These are phyloP conservation scores for Bruguiera sexangula DNA, from an alignment of 345 rosid genomes.

Conservation along the genomic window DNA sequence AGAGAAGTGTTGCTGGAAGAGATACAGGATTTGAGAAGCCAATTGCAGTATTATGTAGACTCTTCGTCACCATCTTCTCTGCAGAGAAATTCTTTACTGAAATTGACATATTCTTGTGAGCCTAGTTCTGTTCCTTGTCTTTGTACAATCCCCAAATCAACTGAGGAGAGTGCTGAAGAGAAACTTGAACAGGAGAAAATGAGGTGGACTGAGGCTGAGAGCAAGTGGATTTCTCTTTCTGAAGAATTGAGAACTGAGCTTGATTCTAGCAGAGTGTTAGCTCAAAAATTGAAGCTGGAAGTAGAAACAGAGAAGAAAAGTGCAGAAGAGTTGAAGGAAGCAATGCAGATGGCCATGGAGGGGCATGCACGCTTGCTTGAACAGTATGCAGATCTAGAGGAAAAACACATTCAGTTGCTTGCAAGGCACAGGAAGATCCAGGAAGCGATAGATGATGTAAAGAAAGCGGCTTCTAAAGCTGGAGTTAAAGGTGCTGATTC, in stretches of 20 bases:
- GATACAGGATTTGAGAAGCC: slow-evolving; percentile 81
- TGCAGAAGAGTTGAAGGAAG: slow-evolving; percentile 76
- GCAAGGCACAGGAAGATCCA: slow-evolving; percentile 86
- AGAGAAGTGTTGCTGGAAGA: slow-evolving; percentile 89
- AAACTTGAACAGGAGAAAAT: slow-evolving; percentile 60
- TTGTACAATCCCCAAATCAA: slow-evolving; percentile 52
- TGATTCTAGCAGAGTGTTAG: slow-evolving; percentile 49
- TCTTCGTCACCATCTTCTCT: slow-evolving; percentile 49
- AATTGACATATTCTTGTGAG: slow-evolving; percentile 59
- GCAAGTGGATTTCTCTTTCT: slow-evolving; percentile 86
- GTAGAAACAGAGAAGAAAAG: slow-evolving; percentile 77
- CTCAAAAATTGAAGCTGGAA: slow-evolving; percentile 68
- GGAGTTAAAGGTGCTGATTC: slow-evolving; percentile 95
- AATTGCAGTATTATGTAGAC: slow-evolving; percentile 71
- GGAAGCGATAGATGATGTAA: slow-evolving; percentile 87
- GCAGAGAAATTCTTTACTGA: slow-evolving; percentile 48
- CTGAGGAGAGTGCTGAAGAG: slow-evolving; percentile 51
- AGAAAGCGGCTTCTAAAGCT: slow-evolving; percentile 84
- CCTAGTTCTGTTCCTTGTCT: slow-evolving; percentile 41
- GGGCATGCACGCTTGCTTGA: slow-evolving; percentile 96
- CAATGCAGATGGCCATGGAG: slow-evolving; percentile 94
- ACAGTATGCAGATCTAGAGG: slow-evolving; percentile 94
- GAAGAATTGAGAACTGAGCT: slow-evolving; percentile 84
- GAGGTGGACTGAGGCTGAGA: slow-evolving; percentile 74
- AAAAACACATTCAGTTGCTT: slow-evolving; percentile 84